Percentiles rank a stretch among this genome's conserved stretches.
These are phyloP conservation scores for Scleroderma bovista DNA, from an alignment of 768 basidiomycete species.

Conservation along the genomic window DNA sequence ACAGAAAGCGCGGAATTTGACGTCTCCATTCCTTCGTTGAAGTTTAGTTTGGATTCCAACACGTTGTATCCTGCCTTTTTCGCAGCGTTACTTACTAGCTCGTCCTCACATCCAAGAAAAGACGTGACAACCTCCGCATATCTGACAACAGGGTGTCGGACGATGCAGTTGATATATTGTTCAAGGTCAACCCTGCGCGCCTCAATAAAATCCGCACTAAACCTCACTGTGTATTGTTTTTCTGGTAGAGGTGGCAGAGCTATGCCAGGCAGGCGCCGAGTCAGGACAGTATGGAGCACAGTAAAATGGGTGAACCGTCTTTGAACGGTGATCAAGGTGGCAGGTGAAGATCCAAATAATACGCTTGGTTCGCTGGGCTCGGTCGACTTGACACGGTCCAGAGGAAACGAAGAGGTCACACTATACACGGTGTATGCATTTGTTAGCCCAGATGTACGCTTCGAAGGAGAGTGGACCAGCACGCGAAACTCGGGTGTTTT, in stretches of 20 bases:
- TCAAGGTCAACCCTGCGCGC: constrained; percentile 77
- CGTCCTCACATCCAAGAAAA: constrained; percentile 74
- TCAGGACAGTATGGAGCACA: constrained; percentile 65
- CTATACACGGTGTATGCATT: constrained; percentile 72
- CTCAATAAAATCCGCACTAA: constrained; percentile 78
- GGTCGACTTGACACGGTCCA: constrained; percentile 11
- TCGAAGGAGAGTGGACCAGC: constrained; percentile 77
- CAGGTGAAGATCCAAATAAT: constrained; percentile 25
- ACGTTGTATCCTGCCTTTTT: too few species aligned
- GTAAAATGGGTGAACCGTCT: constrained; percentile 85
- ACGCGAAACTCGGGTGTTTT: constrained; percentile 71
- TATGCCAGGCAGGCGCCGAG: constrained; percentile 65
- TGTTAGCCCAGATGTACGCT: constrained; percentile 57
- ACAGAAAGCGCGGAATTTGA: constrained; percentile 52
- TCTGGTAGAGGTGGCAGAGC: constrained; percentile 79
- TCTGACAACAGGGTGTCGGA: constrained; percentile 70
- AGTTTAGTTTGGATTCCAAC: too few species aligned
- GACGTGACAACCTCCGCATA: constrained; percentile 76
- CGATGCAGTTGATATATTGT: constrained; percentile 64
- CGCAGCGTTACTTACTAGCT: constrained; percentile 62
- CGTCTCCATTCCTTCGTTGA: constrained; percentile 83
- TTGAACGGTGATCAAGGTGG: constrained; percentile 64
- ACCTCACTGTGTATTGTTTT: constrained; percentile 79
- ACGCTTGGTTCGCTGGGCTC: constrained; percentile 12
- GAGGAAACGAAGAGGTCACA: constrained; percentile 66